Evolutionary conservation across 495 filamentous ascomycete genomes (phyloP).

Genomic region (Evernia prunastri): DNA sequence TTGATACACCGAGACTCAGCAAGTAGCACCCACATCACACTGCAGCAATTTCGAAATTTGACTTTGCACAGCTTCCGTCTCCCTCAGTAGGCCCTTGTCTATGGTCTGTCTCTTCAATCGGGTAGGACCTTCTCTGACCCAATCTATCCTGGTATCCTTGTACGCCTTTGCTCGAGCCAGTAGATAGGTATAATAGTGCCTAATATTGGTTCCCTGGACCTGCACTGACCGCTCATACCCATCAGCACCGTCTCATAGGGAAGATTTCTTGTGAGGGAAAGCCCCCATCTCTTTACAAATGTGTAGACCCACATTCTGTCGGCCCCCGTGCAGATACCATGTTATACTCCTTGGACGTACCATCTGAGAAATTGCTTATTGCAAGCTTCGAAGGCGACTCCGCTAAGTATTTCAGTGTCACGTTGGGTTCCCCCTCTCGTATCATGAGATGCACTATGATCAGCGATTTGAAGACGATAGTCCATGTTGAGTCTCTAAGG

Average conservation of each 20-base stretch:
- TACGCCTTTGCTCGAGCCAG: slow-evolving; percentile 75
- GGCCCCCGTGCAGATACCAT: slow-evolving; percentile 23
- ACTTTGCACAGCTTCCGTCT: slow-evolving; percentile 85
- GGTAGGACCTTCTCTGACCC: slow-evolving; percentile 75
- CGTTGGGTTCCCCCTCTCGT: slow-evolving; percentile 84
- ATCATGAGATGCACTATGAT: slow-evolving; percentile 98
- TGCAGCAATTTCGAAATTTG: slow-evolving; percentile 80
- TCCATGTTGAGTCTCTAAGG: slow-evolving; percentile 95
- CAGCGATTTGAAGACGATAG: slow-evolving; percentile 88
- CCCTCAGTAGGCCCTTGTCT: slow-evolving; percentile 86
- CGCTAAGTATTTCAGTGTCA: slow-evolving; percentile 77
- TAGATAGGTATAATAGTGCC: slow-evolving; percentile 84
- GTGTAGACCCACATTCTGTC: slow-evolving; percentile 25
- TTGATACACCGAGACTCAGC: neutral
- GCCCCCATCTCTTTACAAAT: slow-evolving; percentile 11
- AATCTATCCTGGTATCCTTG: slow-evolving; percentile 78
- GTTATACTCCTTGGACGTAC: slow-evolving; percentile 45
- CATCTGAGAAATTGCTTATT: slow-evolving; percentile 86
- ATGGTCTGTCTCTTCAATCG: slow-evolving; percentile 80
- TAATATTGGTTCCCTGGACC: slow-evolving; percentile 90
- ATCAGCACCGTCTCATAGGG: slow-evolving; percentile 20
- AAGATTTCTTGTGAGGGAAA: neutral
- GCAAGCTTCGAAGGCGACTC: slow-evolving; percentile 78
- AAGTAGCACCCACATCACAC: slow-evolving; percentile 65
- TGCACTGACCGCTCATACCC: slow-evolving; percentile 56